Conservation (phyloP, 2,329 filamentous ascomycete species). For the Hypoxylon sp. region DNA sequence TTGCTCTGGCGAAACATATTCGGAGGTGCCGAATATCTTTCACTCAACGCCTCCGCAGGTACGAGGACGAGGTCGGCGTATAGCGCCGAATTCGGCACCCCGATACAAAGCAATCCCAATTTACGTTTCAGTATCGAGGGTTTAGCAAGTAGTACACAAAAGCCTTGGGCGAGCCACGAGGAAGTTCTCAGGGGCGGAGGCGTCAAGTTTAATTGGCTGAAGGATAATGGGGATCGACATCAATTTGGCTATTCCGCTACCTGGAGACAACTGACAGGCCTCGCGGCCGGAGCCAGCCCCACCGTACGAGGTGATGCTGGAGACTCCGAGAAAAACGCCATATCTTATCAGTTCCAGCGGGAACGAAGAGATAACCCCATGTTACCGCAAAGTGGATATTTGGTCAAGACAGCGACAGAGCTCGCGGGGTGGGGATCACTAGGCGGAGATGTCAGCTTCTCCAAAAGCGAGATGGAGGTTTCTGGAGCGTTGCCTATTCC, state of each 20-base stretch:
- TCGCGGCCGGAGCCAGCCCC: slow-evolving; percentile 82
- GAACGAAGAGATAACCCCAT: slow-evolving; percentile 89
- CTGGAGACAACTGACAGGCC: slow-evolving; percentile 90
- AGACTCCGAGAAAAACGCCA: slow-evolving; percentile 89
- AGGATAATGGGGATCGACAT: slow-evolving; percentile 75
- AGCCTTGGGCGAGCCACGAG: slow-evolving; percentile 94
- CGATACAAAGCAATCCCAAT: slow-evolving; percentile 87
- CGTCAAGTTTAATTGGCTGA: slow-evolving; percentile 82
- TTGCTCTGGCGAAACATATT: slow-evolving; percentile 92
- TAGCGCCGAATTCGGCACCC: slow-evolving; percentile 86
- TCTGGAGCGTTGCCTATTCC: slow-evolving; percentile 82
- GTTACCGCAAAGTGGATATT: slow-evolving; percentile 85
- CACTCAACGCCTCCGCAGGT: slow-evolving; percentile 87
- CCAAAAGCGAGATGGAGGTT: slow-evolving; percentile 89
- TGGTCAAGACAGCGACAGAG: slow-evolving; percentile 83
- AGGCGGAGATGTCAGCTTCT: slow-evolving; percentile 92
- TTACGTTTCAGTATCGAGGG: slow-evolving; percentile 83
- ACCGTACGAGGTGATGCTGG: slow-evolving; percentile 88
- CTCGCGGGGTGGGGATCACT: slow-evolving; percentile 89
- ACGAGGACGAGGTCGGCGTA: slow-evolving; percentile 94
- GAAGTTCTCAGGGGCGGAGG: slow-evolving; percentile 86
- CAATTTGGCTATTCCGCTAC: slow-evolving; percentile 84
- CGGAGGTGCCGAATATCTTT: slow-evolving; percentile 91
- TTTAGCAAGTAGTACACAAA: slow-evolving; percentile 86
- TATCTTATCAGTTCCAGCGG: slow-evolving; percentile 84